These are phyloP conservation scores for Tripterygium wilfordii DNA, from an alignment of 177 flowering plant genomes.

Conservation along the genomic window DNA sequence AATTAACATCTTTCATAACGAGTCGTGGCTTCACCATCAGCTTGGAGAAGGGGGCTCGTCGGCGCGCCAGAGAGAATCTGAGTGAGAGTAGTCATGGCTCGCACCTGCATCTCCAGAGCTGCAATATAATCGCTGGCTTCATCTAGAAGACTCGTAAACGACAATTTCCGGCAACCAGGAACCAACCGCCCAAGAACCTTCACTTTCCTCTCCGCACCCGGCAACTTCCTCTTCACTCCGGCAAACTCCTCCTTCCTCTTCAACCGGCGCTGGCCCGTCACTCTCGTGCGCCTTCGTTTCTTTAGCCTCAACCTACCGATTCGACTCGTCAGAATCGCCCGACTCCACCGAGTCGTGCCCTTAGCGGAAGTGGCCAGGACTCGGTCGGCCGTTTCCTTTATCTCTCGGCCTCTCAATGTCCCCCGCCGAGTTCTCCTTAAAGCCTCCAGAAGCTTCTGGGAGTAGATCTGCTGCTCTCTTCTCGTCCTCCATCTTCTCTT, in stretches of 20 bases:
- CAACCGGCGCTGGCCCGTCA: slow-evolving; percentile 3
- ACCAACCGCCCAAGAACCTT: slow-evolving; percentile 28
- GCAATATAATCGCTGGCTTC: slow-evolving; percentile 41
- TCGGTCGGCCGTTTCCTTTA: slow-evolving; percentile 33
- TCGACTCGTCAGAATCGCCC: slow-evolving; percentile 32
- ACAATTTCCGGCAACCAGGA: slow-evolving; percentile 39
- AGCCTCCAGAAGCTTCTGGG: slow-evolving; percentile 39
- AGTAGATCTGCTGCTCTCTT: slow-evolving; percentile 36
- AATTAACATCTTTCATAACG: no score
- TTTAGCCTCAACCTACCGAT: slow-evolving; percentile 10
- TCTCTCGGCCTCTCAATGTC: slow-evolving; percentile 2
- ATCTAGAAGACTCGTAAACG: slow-evolving; percentile 29
- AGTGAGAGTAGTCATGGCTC: slow-evolving; percentile 35
- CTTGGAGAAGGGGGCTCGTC: no score
- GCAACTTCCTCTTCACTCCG: slow-evolving; percentile 2
- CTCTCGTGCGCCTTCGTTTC: slow-evolving; percentile 11
- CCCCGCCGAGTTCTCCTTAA: slow-evolving; percentile 20
- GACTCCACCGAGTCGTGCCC: slow-evolving; percentile 47
- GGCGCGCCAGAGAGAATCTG: slow-evolving; percentile 24
- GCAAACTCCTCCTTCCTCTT: neutral
- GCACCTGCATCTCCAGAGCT: slow-evolving; percentile 48
- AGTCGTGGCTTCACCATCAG: no score
- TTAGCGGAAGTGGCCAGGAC: slow-evolving; percentile 36
- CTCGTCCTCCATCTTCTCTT: slow-evolving; percentile 28
- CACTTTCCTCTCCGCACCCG: slow-evolving; percentile 15